These are phyloP conservation scores for Arthrinium puccinioides DNA, from an alignment of 2,329 filamentous ascomycete genomes.

Conservation along the genomic window DNA sequence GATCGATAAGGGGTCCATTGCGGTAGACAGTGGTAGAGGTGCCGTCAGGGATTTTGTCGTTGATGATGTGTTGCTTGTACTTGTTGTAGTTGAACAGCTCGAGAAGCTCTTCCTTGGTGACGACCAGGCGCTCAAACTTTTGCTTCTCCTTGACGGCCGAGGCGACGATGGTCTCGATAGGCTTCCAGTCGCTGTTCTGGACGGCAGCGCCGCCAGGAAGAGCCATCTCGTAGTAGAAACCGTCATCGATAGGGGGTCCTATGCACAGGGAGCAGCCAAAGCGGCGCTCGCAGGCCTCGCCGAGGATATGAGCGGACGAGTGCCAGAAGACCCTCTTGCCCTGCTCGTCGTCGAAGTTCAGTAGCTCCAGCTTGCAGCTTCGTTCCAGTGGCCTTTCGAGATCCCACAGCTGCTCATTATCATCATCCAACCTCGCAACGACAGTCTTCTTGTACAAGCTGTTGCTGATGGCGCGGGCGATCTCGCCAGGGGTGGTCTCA, in stretches of 20 bases:
- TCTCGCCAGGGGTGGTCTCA: conserved; percentile 80
- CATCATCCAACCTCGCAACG: conserved; percentile 75
- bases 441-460: conserved; percentile 80
- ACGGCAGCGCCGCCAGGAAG: conserved; percentile 65
- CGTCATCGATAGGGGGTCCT: conserved; percentile 83
- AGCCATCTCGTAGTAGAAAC: conserved; percentile 98
- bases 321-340: conserved; percentile 98
- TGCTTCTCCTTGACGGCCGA: conserved; percentile 96
- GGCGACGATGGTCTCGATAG: conserved; percentile 71
- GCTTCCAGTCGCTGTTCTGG: conserved; percentile 72
- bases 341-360: conserved; percentile 67
- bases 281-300: conserved; percentile 83
- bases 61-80: conserved; percentile 97
- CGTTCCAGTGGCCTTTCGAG: conserved; percentile 83
- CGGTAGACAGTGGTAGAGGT: conserved; percentile 91
- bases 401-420: conserved; percentile 73
- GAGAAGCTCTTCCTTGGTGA: conserved; percentile 84
- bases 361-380: conserved; percentile 75
- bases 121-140: conserved; percentile 79
- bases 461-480: conserved; percentile 76
- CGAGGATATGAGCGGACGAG: conserved; percentile 90
- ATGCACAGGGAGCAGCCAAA: conserved; percentile 92
- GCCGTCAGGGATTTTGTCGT: conserved; percentile 82
- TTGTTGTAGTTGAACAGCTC: conserved; percentile 98
- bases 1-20: conserved; percentile 87